Conservation (phyloP, 2,329 filamentous ascomycete species). For the Pseudofabraea citricarpa region DNA sequence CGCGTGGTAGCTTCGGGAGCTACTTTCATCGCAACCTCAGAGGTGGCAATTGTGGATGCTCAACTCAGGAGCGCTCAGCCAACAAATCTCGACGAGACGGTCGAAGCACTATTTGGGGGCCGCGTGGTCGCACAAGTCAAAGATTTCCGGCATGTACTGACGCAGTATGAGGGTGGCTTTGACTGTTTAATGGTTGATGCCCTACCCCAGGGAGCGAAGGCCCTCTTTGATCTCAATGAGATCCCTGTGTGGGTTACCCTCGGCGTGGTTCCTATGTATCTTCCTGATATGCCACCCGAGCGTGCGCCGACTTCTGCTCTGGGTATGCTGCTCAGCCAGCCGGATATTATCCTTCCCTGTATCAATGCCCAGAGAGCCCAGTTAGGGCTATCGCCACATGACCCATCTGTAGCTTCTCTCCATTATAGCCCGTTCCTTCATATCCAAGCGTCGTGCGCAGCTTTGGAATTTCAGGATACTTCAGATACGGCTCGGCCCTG, state of each 20-base stretch:
- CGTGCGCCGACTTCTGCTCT: neutral
- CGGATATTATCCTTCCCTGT: neutral
- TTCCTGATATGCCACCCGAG: neutral
- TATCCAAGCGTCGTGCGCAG: neutral
- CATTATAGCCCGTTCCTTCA: neutral
- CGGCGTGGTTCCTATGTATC: neutral
- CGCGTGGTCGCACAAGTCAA: neutral
- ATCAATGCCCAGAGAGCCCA: neutral
- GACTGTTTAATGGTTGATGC: neutral
- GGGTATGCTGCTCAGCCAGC: neutral
- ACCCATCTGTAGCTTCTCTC: neutral
- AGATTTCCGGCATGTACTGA: neutral
- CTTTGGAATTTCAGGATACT: conserved; percentile 1
- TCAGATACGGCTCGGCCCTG: neutral
- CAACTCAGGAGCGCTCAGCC: neutral
- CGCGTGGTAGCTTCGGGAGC: conserved; percentile 31
- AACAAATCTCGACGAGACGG: neutral
- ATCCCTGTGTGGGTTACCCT: neutral
- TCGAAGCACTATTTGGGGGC: neutral
- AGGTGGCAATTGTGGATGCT: neutral
- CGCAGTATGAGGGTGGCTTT: neutral
- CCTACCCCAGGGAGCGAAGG: neutral
- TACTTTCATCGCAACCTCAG: conserved; percentile 1
- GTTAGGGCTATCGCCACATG: neutral
- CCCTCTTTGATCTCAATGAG: neutral